Conservation (phyloP, 2,329 filamentous ascomycete species). For the Neofusicoccum umdonicola region DNA sequence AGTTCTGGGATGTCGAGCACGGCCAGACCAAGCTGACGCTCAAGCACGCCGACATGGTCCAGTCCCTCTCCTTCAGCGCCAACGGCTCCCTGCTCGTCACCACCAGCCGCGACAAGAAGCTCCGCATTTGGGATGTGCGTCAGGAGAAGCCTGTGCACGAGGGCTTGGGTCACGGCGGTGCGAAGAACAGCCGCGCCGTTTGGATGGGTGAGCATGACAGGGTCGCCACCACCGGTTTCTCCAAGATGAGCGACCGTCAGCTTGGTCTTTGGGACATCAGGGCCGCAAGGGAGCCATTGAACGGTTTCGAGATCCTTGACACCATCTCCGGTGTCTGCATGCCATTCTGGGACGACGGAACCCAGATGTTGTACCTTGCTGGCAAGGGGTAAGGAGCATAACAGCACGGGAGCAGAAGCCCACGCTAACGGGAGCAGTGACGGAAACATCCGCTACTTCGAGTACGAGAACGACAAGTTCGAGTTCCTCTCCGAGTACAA, state of each 20-base stretch:
- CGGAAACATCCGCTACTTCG: constrained; percentile 98
- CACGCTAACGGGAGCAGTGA: constrained; percentile 57
- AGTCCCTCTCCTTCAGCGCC: constrained; percentile 94
- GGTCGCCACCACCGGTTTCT: constrained; percentile 95
- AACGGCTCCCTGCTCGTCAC: constrained; percentile 83
- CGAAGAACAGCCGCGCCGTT: constrained; percentile 94
- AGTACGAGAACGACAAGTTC: constrained; percentile 98
- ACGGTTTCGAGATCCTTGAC: constrained; percentile 85
- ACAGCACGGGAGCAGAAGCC: background rate
- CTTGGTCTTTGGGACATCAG: constrained; percentile 94
- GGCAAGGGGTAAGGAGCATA: constrained; percentile 77
- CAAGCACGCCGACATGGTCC: constrained; percentile 87
- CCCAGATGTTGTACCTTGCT: constrained; percentile 90
- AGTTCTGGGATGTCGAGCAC: constrained; percentile 89
- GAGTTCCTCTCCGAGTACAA: constrained; percentile 97
- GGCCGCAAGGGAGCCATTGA: constrained; percentile 74
- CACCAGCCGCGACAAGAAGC: constrained; percentile 96
- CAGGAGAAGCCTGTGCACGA: constrained; percentile 88
- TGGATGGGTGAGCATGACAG: constrained; percentile 98
- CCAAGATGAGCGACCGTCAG: constrained; percentile 96
- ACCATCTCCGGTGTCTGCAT: constrained; percentile 97
- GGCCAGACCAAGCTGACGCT: constrained; percentile 72
- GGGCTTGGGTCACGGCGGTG: constrained; percentile 79
- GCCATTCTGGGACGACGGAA: constrained; percentile 99
- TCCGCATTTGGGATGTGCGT: constrained; percentile 94